phyloP scores from a whole-genome alignment of 352 stramenopile species.

The Globisporangium mamillatum region DNA sequence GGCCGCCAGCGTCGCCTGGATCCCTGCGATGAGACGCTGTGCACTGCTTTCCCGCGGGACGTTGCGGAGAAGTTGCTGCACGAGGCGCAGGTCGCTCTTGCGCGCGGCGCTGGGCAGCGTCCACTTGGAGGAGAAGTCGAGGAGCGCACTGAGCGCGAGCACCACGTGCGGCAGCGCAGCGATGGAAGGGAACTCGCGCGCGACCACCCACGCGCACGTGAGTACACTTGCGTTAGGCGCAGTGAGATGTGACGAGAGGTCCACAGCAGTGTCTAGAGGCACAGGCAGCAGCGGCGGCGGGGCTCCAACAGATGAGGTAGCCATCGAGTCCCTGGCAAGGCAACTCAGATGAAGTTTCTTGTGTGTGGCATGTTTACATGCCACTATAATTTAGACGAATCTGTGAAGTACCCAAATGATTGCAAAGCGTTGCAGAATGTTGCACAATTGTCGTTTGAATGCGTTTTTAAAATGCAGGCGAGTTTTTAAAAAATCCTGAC shows the following conservation, averaged over 20 bases:
- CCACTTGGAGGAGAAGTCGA: constrained; percentile 28
- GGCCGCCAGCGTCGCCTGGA: constrained; percentile 13
- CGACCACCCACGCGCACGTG: constrained; percentile 15
- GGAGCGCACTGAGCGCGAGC: constrained; percentile 21
- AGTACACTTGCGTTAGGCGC: constrained; percentile 4
- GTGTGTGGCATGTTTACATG: background rate
- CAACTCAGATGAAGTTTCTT: background rate
- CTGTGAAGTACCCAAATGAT: background rate
- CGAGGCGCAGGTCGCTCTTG: constrained; percentile 12
- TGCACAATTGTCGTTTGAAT: background rate
- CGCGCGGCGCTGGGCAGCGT: constrained; percentile 6
- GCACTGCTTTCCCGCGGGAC: background rate
- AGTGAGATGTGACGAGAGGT: background rate
- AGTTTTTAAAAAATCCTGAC: no score
- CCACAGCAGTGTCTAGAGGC: background rate
- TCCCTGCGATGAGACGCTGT: background rate
- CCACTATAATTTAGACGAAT: no score
- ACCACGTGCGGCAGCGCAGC: constrained; percentile 31
- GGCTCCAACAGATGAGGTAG: background rate
- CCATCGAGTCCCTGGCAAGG: background rate
- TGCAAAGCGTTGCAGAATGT: background rate
- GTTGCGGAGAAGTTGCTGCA: background rate
- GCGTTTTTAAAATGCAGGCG: no score
- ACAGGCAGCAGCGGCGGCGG: no score
- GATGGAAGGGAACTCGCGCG: constrained; percentile 18